Evolutionary conservation across 2,329 filamentous ascomycete species (phyloP), one percentile per base, ranked within the genome.

Genomic region (Rosellinia necatrix): DNA sequence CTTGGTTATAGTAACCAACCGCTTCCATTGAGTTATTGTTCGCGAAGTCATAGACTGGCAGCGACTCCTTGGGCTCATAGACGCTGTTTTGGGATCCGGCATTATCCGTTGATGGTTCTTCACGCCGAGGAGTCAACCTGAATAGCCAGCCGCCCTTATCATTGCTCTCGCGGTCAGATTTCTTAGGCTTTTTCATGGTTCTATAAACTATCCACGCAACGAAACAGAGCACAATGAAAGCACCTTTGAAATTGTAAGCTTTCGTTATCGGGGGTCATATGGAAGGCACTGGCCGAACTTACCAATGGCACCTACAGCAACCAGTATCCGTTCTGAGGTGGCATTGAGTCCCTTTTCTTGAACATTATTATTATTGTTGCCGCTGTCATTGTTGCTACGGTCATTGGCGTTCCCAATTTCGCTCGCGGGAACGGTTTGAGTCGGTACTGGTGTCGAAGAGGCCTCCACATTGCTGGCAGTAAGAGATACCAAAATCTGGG

Each of bases 141-240:
- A 65, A 60, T 5, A 66, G 53, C 25, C 58, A 60, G 15, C 49
- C 37, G 15, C 49, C 37, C 10, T 35, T 50, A 7, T 22, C 40
- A 15, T 44, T 46, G 10, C 58, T 30, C 8, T 57, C 55, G 25
- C 63, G 62, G 47, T 66, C 73, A 6, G 70, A 65, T 59, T 71
- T 37, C 29, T 60, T 53, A n/a, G 53, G 34, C 22, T 53, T 74
- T 53, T 71, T 71, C 40, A 71, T 46, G 9, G 69, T 68, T n/a
- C 75, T 72, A 69, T 74, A 79, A 4, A 76, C 64, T 21, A 80
- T 68, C 77, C 77, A 81, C 6, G 64, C 63, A 21, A 80, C 54
- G 56, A 79, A 76, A 49, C 73, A 76, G 7, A 78, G 56, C 24
- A 78, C 64, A 17, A 81, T 74, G 46, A 79, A 77, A 5, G 71